Evolutionary conservation across 805 yeast genomes (phyloP).

Genomic region (Cyberlindnera suaveolens): DNA sequence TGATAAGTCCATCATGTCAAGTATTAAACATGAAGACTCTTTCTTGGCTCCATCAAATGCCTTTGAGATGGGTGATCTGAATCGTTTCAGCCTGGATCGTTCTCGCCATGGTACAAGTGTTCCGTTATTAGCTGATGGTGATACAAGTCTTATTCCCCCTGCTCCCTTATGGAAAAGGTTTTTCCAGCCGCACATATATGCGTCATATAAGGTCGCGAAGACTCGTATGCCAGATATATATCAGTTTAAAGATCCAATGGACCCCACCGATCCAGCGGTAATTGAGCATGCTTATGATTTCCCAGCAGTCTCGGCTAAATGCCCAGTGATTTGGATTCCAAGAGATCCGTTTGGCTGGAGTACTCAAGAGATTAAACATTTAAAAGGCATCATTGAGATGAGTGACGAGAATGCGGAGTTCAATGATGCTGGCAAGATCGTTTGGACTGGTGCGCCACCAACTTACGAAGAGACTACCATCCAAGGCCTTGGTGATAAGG

Average conservation of each 20-base stretch:
- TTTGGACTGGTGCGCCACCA: slow-evolving; percentile 50
- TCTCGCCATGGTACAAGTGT: slow-evolving; percentile 25
- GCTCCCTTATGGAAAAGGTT: slow-evolving; percentile 42
- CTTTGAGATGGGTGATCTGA: slow-evolving; percentile 23
- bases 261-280: slow-evolving; percentile 28
- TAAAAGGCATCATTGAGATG: slow-evolving; percentile 51
- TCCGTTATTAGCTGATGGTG: slow-evolving; percentile 71
- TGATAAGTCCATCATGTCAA: slow-evolving; percentile 2
- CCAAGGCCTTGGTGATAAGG: neutral
- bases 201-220: slow-evolving; percentile 42
- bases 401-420: slow-evolving; percentile 65
- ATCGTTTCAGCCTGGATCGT: slow-evolving; percentile 15
- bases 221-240: slow-evolving; percentile 53
- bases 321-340: slow-evolving; percentile 92
- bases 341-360: slow-evolving; percentile 83
- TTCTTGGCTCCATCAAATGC: slow-evolving; percentile 16
- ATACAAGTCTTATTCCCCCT: slow-evolving; percentile 23
- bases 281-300: slow-evolving; percentile 62
- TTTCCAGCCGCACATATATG: slow-evolving; percentile 49
- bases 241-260: slow-evolving; percentile 42
- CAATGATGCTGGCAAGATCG: slow-evolving; percentile 40
- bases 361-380: slow-evolving; percentile 45
- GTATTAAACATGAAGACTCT: slow-evolving; percentile 6
- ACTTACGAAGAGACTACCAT: slow-evolving; percentile 15
- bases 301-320: slow-evolving; percentile 63